Evolutionary conservation across 2,329 filamentous ascomycete genomes (phyloP).

Genomic region (Achaetomium macrosporum): DNA sequence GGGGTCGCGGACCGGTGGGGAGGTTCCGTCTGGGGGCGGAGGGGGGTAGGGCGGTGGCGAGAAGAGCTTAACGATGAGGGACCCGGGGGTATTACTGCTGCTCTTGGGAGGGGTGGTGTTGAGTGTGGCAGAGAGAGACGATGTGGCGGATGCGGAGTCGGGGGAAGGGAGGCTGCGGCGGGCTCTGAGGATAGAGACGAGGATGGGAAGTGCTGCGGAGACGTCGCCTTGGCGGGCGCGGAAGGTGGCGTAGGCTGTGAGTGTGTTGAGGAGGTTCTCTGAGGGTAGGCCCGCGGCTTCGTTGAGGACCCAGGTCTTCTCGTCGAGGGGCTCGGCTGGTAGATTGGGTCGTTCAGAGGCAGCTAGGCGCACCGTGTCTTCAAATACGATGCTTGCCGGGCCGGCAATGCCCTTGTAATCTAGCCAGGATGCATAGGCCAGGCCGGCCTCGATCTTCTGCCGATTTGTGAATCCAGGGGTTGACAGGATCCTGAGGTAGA

Average conservation of each 20-base stretch:
- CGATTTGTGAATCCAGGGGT: conserved; percentile 72
- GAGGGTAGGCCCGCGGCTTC: conserved; percentile 55
- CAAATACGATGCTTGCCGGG: conserved; percentile 66
- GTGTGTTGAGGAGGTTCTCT: conserved; percentile 64
- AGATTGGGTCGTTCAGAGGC: conserved; percentile 47
- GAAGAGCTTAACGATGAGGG: conserved; percentile 28
- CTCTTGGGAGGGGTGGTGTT: conserved; percentile 12
- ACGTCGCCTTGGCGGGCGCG: conserved; percentile 65
- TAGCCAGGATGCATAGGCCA: conserved; percentile 80
- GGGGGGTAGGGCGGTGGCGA: conserved; percentile 60
- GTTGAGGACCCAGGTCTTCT: conserved; percentile 57
- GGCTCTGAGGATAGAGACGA: conserved; percentile 77
- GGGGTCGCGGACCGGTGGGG: conserved; percentile 57
- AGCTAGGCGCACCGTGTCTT: conserved; percentile 71
- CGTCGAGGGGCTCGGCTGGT: conserved; percentile 44
- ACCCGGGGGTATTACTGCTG: background rate
- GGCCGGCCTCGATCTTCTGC: conserved; percentile 73
- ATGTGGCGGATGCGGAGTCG: conserved; percentile 18
- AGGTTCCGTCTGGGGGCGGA: conserved; percentile 63
- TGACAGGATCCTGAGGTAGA: conserved; percentile 76
- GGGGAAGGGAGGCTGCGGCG: conserved; percentile 54
- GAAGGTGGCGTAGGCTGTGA: conserved; percentile 74
- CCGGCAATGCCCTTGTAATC: conserved; percentile 65
- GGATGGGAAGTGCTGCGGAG: conserved; percentile 68
- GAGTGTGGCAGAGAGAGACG: conserved; percentile 23